A percentile compares a stretch with the other conserved stretches of the same genome.
Evolutionary conservation across 2,329 filamentous ascomycete species (phyloP).

Genomic region (Aureobasidium zeae): DNA sequence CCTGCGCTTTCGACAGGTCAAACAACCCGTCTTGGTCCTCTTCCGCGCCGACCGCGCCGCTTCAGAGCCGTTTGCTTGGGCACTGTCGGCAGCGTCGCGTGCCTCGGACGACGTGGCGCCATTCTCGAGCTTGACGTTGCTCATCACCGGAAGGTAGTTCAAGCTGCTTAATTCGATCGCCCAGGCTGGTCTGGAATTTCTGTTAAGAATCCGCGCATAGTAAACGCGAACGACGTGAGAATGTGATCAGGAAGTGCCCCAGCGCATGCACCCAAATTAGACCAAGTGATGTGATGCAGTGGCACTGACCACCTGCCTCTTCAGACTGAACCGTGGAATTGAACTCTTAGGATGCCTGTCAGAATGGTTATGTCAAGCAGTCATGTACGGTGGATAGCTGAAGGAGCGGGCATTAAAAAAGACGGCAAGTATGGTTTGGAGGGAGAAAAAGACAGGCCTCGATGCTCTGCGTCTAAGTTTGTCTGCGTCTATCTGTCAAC

Average conservation of each 20-base stretch:
- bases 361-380: neutral
- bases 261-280: slow-evolving; percentile 15
- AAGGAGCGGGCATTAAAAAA: neutral
- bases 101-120: slow-evolving; percentile 1
- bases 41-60: slow-evolving; percentile 33
- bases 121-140: slow-evolving; percentile 2
- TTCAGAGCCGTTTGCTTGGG: slow-evolving; percentile 7
- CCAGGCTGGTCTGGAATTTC: slow-evolving; percentile 5
- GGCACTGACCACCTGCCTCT: slow-evolving; percentile 13
- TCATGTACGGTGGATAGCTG: slow-evolving; percentile 6
- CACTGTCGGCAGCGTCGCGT: slow-evolving; percentile 3
- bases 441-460: neutral
- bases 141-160: neutral
- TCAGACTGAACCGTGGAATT: neutral
- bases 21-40: slow-evolving; percentile 83
- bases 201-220: slow-evolving; percentile 5
- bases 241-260: slow-evolving; percentile 7
- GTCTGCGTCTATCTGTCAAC: slow-evolving; percentile 4
- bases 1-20: slow-evolving; percentile 86
- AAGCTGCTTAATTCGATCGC: slow-evolving; percentile 3
- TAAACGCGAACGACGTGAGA: slow-evolving; percentile 11
- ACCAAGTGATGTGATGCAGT: slow-evolving; percentile 9
- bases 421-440: slow-evolving; percentile 1
- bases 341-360: neutral
- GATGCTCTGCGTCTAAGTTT: neutral